Evolutionary conservation across 768 basidiomycete species (phyloP), one percentile per base, ranked within the genome.

Genomic region (Boletus huronensis): DNA sequence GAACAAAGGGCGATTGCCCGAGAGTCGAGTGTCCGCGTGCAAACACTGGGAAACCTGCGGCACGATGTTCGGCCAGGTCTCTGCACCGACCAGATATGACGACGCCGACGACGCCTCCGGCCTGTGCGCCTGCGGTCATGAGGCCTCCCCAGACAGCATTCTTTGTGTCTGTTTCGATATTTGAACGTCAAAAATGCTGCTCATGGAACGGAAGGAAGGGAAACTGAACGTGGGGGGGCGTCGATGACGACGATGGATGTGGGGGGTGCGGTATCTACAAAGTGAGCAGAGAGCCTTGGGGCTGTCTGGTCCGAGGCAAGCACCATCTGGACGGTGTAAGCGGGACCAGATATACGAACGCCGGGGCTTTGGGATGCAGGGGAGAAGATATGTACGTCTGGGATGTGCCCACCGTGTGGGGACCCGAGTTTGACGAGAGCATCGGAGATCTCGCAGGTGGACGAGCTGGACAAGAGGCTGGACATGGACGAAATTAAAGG

Each of bases 131-230:
- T 0, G 90, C 88, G 11, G 90, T 85, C 92, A 93, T 92, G 46
- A 92, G 82, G 19, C 93, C 93, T 23, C 93, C 93, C 93, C 93
- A 96, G 6, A 93, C 89, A 5, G 92, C 91, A 61, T 84, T 88
- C 70, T 87, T 87, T 26, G 78, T 74, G 52, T 83, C 90, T 87
- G 67, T 43, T 23, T 11, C 38, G n/a, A 21, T 3, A 39, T n/a
- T n/a, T 23, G 6, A 7, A n/a, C 31, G 45, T 66, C 44, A 49
- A 43, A 25, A 26, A 34, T 44, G 28, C 36, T 39, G 38, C 36
- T 29, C 16, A 0, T 8, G 25, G 42, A 38, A 52, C 36, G 48
- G 41, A 60, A 63, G 1, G 59, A 65, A 29, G 1, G 61, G 64
- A 29, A 11, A 70, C 69, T 72, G 64, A 64, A 94, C 93, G 74